Evolutionary conservation across 108 stramenopile genomes (phyloP).

Genomic region (Cyclostephanos tholiformis): DNA sequence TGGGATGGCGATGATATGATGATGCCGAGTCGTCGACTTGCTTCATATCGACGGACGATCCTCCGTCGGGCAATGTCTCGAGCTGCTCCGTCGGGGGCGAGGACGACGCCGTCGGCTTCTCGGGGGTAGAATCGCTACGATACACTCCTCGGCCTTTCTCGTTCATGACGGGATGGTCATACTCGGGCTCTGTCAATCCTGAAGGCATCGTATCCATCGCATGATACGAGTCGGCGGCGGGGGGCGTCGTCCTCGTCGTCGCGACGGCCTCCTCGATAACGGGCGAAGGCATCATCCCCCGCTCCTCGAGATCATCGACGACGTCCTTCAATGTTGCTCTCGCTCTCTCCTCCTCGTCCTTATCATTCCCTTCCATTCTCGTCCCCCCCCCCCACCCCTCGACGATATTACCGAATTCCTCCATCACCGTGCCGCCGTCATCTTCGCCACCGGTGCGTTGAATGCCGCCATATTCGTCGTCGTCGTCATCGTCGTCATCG

Average conservation of each 20-base stretch:
- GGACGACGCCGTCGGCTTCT: background rate
- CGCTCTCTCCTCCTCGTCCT: background rate
- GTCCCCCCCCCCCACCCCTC: background rate
- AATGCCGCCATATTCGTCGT: background rate
- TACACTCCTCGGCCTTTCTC: too few species aligned
- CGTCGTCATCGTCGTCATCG: background rate
- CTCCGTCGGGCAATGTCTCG: too few species aligned
- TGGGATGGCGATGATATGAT: too few species aligned
- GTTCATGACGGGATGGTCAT: background rate
- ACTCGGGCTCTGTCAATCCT: constrained; percentile 6
- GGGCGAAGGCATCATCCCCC: background rate
- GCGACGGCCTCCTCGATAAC: background rate
- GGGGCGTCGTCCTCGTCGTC: background rate
- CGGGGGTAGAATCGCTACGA: background rate
- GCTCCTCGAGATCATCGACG: background rate
- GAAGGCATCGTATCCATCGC: background rate
- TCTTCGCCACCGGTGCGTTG: background rate
- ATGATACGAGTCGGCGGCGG: background rate
- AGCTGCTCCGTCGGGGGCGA: background rate
- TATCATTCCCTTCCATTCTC: background rate
- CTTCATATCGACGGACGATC: too few species aligned
- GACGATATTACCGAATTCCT: background rate
- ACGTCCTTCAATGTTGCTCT: background rate
- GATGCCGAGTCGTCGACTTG: too few species aligned
- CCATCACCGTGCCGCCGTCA: background rate